Evolutionary conservation across 2,329 filamentous ascomycete species (phyloP), one percentile per base, ranked within the genome.

Genomic region (Fusarium sp.): DNA sequence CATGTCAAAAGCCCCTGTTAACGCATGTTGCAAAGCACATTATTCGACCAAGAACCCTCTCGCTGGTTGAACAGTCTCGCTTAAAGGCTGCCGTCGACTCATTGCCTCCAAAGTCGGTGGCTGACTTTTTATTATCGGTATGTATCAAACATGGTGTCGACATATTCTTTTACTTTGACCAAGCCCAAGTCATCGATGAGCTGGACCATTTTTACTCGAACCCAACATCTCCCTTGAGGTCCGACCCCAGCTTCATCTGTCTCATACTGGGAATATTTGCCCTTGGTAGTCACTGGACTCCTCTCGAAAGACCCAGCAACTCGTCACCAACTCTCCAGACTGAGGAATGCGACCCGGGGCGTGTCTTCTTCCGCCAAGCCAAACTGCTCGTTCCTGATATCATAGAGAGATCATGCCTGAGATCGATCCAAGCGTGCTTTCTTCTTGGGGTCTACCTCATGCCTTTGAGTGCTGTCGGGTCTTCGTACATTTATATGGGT

Each of bases 391-490:
- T 83, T 16, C 77, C 81, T 0, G 81, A 82, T 31, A 46, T 83
- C 0, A 80, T 83, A n/a, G 80, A 82, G 9, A 69, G 76, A 8
- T 75, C 79, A 6, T 80, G 75, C 24, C 29, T 83, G 5, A 69
- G 76, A 16, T 80, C 80, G 2, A 78, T 83, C 0, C 81, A 83
- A 42, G 81, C 79, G 0, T 72, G 76, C 0, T 82, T 79, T 17
- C 61, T 82, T 2, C 36, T 83, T 6, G 80, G 81, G 1, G 80
- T 83, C 7, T 83, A 83, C 46, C 67, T 82, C 3, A 74, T 83
- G 74, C 81, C 81, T 1, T 71, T 78, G 12, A 81, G 75, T 57
- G 79, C 81, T 0, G 78, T 82, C 51, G 80, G 79, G 8, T 79
- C 80, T 4, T 82, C 81, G 0, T 79, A 80, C 29, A 67, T 80